These are phyloP conservation scores for Gossypium thurberi DNA, from an alignment of 345 rosid species.

Conservation along the genomic window DNA sequence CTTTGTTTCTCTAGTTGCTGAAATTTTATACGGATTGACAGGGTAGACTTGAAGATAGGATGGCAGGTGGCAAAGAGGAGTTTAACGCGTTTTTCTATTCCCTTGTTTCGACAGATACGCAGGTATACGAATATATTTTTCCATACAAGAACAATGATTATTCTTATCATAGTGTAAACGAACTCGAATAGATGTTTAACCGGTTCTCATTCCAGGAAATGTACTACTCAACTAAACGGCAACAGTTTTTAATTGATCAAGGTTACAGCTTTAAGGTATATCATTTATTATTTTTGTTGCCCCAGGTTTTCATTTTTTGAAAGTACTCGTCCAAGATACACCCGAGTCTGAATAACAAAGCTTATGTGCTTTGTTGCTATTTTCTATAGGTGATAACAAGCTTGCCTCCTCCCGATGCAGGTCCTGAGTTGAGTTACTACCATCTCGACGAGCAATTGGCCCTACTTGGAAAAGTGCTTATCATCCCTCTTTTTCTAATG, in stretches of 20 bases:
- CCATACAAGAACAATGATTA: neutral
- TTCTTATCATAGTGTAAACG: neutral
- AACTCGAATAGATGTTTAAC: neutral
- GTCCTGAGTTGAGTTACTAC: slow-evolving; percentile 66
- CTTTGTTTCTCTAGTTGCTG: neutral
- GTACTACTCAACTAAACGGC: slow-evolving; percentile 91
- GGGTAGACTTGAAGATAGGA: slow-evolving; percentile 94
- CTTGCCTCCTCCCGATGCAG: slow-evolving; percentile 78
- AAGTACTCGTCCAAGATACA: too few species aligned
- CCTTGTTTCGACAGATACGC: slow-evolving; percentile 92
- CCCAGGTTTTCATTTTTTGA: too few species aligned
- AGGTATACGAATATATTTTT: slow-evolving; percentile 32
- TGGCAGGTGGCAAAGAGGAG: slow-evolving; percentile 98
- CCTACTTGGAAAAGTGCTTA: slow-evolving; percentile 59
- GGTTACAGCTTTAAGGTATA: slow-evolving; percentile 89
- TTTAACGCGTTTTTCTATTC: slow-evolving; percentile 98
- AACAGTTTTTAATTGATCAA: slow-evolving; percentile 91
- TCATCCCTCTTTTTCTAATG: neutral
- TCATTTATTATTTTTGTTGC: neutral
- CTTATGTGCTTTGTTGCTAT: neutral
- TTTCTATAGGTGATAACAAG: slow-evolving; percentile 68
- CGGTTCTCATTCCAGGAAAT: slow-evolving; percentile 47
- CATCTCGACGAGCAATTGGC: slow-evolving; percentile 65
- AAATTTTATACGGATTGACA: slow-evolving; percentile 16
- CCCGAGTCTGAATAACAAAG: too few species aligned